These are phyloP conservation scores for Karstenula rhodostoma DNA, from an alignment of 2,329 filamentous ascomycete species.

Conservation along the genomic window DNA sequence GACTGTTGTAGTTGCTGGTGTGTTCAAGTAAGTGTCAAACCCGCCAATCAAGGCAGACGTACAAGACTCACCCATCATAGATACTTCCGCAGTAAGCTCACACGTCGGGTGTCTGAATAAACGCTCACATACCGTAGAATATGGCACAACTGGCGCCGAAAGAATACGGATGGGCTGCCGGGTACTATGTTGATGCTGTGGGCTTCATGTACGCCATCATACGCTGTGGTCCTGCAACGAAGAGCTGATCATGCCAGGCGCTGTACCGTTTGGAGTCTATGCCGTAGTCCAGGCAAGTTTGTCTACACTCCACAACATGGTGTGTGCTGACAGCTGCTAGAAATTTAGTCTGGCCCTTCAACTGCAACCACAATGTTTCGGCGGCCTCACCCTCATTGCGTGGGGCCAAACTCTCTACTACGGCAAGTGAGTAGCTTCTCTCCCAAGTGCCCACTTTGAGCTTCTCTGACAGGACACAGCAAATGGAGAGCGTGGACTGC, in stretches of 20 bases:
- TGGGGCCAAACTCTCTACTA: slow-evolving; percentile 64
- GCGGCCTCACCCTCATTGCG: slow-evolving; percentile 57
- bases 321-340: slow-evolving; percentile 39
- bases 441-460: background rate
- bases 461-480: slow-evolving; percentile 36
- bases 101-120: slow-evolving; percentile 23
- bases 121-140: slow-evolving; percentile 51
- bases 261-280: slow-evolving; percentile 62
- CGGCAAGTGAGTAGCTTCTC: slow-evolving; percentile 48
- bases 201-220: slow-evolving; percentile 59
- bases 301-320: background rate
- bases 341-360: slow-evolving; percentile 64
- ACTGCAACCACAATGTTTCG: slow-evolving; percentile 64
- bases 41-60: background rate
- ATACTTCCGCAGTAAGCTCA: slow-evolving; percentile 46
- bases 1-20: slow-evolving; percentile 49
- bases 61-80: slow-evolving; percentile 28
- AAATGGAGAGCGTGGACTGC: slow-evolving; percentile 60
- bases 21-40: slow-evolving; percentile 45
- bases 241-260: slow-evolving; percentile 33
- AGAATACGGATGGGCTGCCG: slow-evolving; percentile 69
- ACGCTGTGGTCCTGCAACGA: background rate
- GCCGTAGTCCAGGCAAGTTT: slow-evolving; percentile 57
- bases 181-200: slow-evolving; percentile 69
- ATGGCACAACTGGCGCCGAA: slow-evolving; percentile 68